Evolutionary conservation across 495 filamentous ascomycete genomes (phyloP).

Genomic region (Neurospora hispaniola): DNA sequence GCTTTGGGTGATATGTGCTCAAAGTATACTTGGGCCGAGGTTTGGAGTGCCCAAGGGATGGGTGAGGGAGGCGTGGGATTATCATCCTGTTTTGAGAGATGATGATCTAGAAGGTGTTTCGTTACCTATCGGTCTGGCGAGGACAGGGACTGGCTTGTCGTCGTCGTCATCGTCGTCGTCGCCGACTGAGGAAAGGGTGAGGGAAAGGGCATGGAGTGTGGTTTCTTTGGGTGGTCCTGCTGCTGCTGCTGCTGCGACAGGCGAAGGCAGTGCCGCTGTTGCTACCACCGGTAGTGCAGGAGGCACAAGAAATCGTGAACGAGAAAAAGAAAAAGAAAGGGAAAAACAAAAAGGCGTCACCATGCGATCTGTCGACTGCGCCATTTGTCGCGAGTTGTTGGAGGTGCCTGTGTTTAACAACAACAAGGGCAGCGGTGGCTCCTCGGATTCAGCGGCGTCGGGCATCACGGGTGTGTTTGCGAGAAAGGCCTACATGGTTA

Average conservation of each 20-base stretch:
- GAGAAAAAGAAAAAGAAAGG: slow-evolving; percentile 23
- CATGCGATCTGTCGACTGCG: slow-evolving; percentile 59
- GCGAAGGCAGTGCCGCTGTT: neutral
- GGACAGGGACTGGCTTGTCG: slow-evolving; percentile 17
- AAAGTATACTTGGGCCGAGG: slow-evolving; percentile 78
- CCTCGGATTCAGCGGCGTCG: slow-evolving; percentile 2
- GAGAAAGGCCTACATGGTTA: slow-evolving; percentile 86
- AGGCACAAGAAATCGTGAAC: slow-evolving; percentile 12
- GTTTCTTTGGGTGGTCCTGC: neutral
- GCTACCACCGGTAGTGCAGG: neutral
- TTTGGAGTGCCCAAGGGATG: slow-evolving; percentile 54
- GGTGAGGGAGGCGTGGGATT: slow-evolving; percentile 83
- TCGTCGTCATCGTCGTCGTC: slow-evolving; percentile 15
- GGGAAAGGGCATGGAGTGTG: slow-evolving; percentile 6
- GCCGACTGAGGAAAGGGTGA: slow-evolving; percentile 18
- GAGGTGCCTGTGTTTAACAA: slow-evolving; percentile 65
- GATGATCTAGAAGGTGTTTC: slow-evolving; percentile 37
- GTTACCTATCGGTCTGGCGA: neutral
- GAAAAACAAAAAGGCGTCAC: slow-evolving; percentile 38
- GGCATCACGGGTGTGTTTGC: slow-evolving; percentile 63
- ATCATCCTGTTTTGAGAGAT: slow-evolving; percentile 84
- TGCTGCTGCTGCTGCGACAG: neutral
- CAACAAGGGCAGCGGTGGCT: slow-evolving; percentile 33
- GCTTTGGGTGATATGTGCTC: slow-evolving; percentile 61
- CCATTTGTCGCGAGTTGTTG: slow-evolving; percentile 85